Conservation (phyloP, 140 eudicot species). For the Flaveria floridana region DNA sequence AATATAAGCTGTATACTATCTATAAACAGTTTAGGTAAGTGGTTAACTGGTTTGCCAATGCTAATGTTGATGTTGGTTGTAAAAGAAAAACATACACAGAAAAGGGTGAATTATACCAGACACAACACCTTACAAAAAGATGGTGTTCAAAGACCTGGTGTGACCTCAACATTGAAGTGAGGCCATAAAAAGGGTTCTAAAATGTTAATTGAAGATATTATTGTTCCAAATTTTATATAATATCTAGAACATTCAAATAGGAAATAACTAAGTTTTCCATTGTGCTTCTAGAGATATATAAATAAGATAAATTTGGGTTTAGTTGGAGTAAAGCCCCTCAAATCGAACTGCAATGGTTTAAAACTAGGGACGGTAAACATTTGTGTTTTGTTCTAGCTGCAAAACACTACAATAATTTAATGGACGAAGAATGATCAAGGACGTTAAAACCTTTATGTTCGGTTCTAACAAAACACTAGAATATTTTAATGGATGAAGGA, state of each 20-base stretch:
- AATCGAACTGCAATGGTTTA: neutral
- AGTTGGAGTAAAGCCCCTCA: neutral
- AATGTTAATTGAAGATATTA: slow-evolving; percentile 1
- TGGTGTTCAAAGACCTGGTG: neutral
- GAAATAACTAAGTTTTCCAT: slow-evolving; percentile 15
- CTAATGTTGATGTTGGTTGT: neutral
- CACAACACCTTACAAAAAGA: slow-evolving; percentile 3
- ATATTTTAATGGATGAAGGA: neutral
- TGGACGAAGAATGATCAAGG: neutral
- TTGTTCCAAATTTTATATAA: neutral
- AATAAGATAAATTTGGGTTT: neutral
- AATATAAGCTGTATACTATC: neutral
- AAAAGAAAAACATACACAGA: neutral
- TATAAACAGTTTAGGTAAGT: neutral
- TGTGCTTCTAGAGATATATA: neutral
- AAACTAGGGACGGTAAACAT: no score
- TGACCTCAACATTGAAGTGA: neutral
- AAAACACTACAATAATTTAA: neutral
- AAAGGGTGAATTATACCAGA: neutral
- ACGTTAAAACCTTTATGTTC: neutral
- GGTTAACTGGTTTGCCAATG: neutral
- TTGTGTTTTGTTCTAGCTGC: no score
- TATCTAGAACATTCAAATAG: neutral
- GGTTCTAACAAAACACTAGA: slow-evolving; percentile 1
- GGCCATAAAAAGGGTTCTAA: slow-evolving; percentile 13